These are phyloP conservation scores for Coemansia sp. DNA, from an alignment of 192 early-diverging fungal genomes.

Conservation along the genomic window DNA sequence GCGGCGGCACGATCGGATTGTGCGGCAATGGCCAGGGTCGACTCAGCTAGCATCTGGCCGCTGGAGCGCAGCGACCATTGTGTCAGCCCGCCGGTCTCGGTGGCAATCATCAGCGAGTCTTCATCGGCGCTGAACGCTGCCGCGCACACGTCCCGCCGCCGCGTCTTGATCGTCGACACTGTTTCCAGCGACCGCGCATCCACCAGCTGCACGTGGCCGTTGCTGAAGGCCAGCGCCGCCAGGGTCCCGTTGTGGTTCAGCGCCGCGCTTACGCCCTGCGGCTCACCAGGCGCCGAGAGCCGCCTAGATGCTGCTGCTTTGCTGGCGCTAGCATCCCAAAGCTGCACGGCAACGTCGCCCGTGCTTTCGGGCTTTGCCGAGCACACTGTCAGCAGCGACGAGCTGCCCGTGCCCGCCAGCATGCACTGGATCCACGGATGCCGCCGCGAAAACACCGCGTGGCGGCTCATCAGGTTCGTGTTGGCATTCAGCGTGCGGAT, in stretches of 20 bases:
- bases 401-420: constrained; percentile 30
- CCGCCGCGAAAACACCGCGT: constrained; percentile 17
- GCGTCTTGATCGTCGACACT: constrained; percentile 25
- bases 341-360: constrained; percentile 21
- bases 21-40: constrained; percentile 17
- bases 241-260: constrained; percentile 48
- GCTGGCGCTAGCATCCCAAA: constrained; percentile 43
- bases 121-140: constrained; percentile 35
- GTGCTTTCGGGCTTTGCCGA: constrained; percentile 41
- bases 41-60: constrained; percentile 39
- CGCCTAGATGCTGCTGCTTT: constrained; percentile 19
- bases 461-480: constrained; percentile 36
- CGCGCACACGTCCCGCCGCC: constrained; percentile 25
- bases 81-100: constrained; percentile 39
- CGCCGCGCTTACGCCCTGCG: constrained; percentile 38
- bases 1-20: background rate
- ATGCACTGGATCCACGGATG: constrained; percentile 43
- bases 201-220: constrained; percentile 25
- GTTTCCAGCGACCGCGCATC: constrained; percentile 41
- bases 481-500: constrained; percentile 45
- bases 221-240: constrained; percentile 31
- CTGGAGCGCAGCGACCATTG: constrained; percentile 42
- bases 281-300: constrained; percentile 6
- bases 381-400: constrained; percentile 32
- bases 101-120: constrained; percentile 35